Base-by-base conservation (phyloP, 2,329 filamentous ascomycete species). In the Meredithiella fracta region DNA sequence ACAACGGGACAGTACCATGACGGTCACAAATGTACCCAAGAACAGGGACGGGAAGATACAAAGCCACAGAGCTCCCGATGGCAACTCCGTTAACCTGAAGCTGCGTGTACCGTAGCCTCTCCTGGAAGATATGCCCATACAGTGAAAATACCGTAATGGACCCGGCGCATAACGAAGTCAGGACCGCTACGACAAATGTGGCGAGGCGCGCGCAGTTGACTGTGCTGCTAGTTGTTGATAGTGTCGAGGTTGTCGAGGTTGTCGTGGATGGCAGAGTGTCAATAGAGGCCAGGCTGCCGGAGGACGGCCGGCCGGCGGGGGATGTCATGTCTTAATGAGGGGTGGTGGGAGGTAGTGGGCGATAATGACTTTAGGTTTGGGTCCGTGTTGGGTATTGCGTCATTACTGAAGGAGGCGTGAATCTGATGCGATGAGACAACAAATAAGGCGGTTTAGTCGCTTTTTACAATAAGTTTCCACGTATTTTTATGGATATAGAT, bases 1-100 rank as follows among this genome's bases (percentile, higher is more conserved):
- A 85, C 7, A 95, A 76, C 9, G 85, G 81, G 1, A 83, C 81
- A 0, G 91, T 87, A 0, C 88, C 88, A 60, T 85, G 79, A 51
- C 91, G 84, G 69, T 98, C 92, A 73, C 91, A 97, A 53, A 94
- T 72, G 68, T 91, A 94, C 38, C 92, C 92, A 63, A 94, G 84
- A 42, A 92, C 63, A 1, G 91, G 86, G 2, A 97, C 89, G n/a
- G 87, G 86, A 3, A 96, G 76, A 70, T 98, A 98, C 72, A 94
- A 82, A 38, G 86, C 83, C 40, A 97, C 72, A 66, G 90, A 91
- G 56, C 88, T 88, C 15, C 85, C 83, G 62, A 94, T 94, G 59
- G 87, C 85, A 49, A 96, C 82, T 50, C 83, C 80, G 68, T 97
- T 97, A 68, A 98, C 88, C 67, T 92, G 86, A 60, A 92, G 78